Evolutionary conservation across 768 basidiomycete species (phyloP).

Genomic region (Termitomyces sp.): DNA sequence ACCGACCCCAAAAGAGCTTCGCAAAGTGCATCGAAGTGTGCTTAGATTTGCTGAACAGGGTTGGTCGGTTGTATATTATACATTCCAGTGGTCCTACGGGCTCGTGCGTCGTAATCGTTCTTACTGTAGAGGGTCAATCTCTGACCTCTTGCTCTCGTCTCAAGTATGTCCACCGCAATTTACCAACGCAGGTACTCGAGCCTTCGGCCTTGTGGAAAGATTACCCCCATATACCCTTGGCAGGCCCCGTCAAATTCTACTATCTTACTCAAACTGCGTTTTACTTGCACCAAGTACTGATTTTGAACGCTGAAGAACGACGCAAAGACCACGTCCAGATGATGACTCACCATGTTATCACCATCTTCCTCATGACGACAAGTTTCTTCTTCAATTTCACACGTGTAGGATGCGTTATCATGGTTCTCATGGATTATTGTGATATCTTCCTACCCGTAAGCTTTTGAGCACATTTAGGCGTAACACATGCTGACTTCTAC

Average conservation of each 20-base stretch:
- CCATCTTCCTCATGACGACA: constrained; percentile 65
- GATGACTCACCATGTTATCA: constrained; percentile 94
- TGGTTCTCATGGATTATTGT: constrained; percentile 91
- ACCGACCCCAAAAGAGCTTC: constrained; percentile 40
- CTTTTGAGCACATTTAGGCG: constrained; percentile 13
- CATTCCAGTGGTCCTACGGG: constrained; percentile 71
- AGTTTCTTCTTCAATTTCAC: constrained; percentile 86
- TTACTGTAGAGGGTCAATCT: constrained; percentile 1
- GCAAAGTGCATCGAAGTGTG: constrained; percentile 64
- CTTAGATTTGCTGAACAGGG: constrained; percentile 94
- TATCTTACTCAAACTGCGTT: constrained; percentile 84
- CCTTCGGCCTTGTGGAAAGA: constrained; percentile 67
- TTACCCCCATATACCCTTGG: constrained; percentile 80
- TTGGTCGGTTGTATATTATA: constrained; percentile 83
- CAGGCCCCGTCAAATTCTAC: constrained; percentile 84
- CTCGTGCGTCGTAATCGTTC: constrained; percentile 54
- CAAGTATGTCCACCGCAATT: constrained; percentile 75
- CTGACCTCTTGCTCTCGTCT: constrained; percentile 6
- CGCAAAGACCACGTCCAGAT: constrained; percentile 94
- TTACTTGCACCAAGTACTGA: constrained; percentile 87
- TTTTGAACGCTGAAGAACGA: constrained; percentile 88
- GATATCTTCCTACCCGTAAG: constrained; percentile 90
- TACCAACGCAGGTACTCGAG: constrained; percentile 62
- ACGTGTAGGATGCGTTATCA: constrained; percentile 83
- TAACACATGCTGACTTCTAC: constrained; percentile 2